These are phyloP conservation scores for Fraxinus baroniana DNA, from an alignment of 305 asterid genomes.

Conservation along the genomic window DNA sequence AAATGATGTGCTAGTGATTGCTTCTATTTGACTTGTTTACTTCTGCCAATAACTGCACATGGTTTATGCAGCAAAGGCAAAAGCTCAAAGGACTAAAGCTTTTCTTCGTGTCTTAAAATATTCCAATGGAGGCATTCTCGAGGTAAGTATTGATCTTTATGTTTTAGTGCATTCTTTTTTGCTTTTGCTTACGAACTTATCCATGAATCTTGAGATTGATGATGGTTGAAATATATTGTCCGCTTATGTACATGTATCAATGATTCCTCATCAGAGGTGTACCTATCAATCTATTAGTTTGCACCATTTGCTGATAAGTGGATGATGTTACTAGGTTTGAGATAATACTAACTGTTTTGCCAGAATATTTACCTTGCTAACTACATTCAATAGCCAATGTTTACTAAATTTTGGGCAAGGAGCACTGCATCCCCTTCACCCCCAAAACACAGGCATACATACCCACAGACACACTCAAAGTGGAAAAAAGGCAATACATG, in stretches of 20 bases:
- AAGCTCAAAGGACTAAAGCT: conserved; percentile 65
- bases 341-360: neutral
- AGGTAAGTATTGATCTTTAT: conserved; percentile 43
- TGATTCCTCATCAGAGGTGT: neutral
- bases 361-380: neutral
- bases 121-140: conserved; percentile 91
- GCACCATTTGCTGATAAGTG: neutral
- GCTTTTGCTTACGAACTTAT: neutral
- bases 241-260: neutral
- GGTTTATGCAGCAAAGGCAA: conserved; percentile 63
- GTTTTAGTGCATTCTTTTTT: neutral
- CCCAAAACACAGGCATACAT: neutral
- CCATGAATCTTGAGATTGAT: neutral
- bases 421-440: neutral
- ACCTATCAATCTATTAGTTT: neutral
- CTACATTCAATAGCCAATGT: neutral
- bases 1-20: neutral
- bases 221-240: neutral
- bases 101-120: conserved; percentile 86
- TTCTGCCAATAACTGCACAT: conserved; percentile 18
- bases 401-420: neutral
- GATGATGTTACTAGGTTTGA: neutral
- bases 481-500: neutral
- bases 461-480: neutral
- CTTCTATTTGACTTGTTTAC: neutral